Base-by-base conservation (phyloP, 306 rosid species). In the Citrullus amarus region DNA sequence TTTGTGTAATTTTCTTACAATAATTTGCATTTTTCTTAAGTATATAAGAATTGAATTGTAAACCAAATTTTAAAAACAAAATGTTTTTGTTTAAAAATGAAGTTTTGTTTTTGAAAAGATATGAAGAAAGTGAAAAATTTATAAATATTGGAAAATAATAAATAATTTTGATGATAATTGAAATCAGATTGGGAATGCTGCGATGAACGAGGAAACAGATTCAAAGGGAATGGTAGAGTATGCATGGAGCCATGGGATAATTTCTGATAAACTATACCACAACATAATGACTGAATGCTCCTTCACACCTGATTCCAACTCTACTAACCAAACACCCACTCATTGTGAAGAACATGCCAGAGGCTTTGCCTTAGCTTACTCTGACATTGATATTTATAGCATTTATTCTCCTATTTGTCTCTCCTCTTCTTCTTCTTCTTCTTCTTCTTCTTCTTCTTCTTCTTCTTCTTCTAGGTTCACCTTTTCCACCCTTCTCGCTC, bases 171-270 rank as follows among this genome's bases (percentile, higher is more conserved):
- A 32, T 32, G 36, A 32, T 32, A 2, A 32, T 39, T 39, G 44
- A 15, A 11, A 59, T n/a, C 81, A 88, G 92, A 74, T 90, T 43
- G 92, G 96, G 65, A 90, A 90, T 81, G 90, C 83, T 2, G 92
- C 55, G 71, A 56, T 90, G 0, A 81, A 90, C 58, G 90, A 76
- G 25, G n/a, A 36, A 16, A 82, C 92, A 11, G 92, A 90, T 36
- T 18, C 9, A 8, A 68, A 38, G 1, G 96, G 96, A 0, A 7
- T 90, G 56, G 9, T 90, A 57, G 96, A 90, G 25, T 90, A 84
- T 48, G 91, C 91, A 1, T 87, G 91, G 88, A 86, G 87, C 72
- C 96, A 90, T 14, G 92, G 89, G 25, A 86, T 88, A 2, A 80
- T 90, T 53, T 88, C 96, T 1, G 92, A 87, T 63, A 20, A 80